Percentiles rank a stretch among this genome's conserved stretches.
These are phyloP conservation scores for Solanum hybrid DNA, from an alignment of 305 asterid genomes.

Conservation along the genomic window DNA sequence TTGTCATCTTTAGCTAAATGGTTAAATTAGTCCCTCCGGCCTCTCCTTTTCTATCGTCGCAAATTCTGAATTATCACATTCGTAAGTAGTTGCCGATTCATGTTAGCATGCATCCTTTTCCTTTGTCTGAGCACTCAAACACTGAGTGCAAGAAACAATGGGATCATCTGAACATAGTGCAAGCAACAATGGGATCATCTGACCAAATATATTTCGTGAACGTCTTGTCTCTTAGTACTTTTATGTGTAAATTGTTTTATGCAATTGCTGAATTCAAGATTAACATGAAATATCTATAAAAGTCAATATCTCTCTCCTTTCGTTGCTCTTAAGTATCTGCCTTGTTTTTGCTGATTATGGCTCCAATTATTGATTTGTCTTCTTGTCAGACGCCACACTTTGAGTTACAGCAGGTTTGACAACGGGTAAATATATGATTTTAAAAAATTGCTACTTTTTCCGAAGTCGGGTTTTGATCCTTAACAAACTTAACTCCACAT, in stretches of 20 bases:
- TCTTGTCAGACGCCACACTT: neutral
- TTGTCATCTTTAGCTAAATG: neutral
- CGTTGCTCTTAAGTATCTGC: neutral
- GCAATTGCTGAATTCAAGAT: slow-evolving; percentile 1
- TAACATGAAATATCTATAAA: neutral
- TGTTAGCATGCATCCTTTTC: neutral
- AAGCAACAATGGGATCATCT: neutral
- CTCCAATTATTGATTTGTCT: neutral
- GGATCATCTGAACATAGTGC: neutral
- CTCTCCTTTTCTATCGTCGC: neutral
- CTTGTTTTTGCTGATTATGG: neutral
- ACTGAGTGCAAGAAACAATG: neutral
- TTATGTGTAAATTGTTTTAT: neutral
- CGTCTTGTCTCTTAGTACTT: neutral
- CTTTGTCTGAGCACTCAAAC: neutral
- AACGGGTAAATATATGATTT: neutral
- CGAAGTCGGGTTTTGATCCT: neutral
- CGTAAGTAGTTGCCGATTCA: neutral
- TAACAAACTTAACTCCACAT: neutral
- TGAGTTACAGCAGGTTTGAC: neutral
- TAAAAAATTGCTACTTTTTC: neutral
- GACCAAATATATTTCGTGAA: neutral
- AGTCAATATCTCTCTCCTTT: neutral
- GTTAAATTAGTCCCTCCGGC: neutral
- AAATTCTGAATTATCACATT: neutral